Percentiles rank a stretch among this genome's conserved stretches.
Conservation (phyloP, 257 asterid species). For the Orobanche coerulescens region DNA sequence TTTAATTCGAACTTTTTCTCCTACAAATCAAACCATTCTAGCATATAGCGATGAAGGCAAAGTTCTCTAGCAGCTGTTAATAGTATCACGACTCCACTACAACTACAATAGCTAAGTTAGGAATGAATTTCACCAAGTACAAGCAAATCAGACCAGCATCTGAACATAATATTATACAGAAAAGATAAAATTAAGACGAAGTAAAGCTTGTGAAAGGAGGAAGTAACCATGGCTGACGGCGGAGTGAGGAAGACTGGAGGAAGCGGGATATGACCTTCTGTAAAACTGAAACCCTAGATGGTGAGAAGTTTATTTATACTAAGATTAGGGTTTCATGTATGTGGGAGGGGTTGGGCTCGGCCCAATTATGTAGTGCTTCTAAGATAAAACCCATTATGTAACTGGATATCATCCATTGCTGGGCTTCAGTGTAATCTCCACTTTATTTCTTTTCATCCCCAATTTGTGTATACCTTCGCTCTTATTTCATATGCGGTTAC, state of each 20-base stretch:
- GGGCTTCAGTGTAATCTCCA: not conserved
- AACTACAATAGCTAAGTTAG: not conserved
- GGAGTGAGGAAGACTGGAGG: not conserved
- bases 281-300: slow-evolving; percentile 22
- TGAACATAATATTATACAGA: not conserved
- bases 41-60: not conserved
- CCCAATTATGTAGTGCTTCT: not conserved
- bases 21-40: not conserved
- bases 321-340: not conserved
- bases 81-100: not conserved
- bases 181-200: not conserved
- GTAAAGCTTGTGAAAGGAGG: not conserved
- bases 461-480: too few species aligned
- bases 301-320: not conserved
- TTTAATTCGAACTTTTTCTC: too few species aligned
- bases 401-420: not conserved
- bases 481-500: too few species aligned
- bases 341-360: not conserved
- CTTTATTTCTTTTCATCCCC: too few species aligned
- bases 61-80: not conserved
- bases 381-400: not conserved
- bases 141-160: not conserved
- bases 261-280: not conserved
- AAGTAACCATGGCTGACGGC: slow-evolving; percentile 26
- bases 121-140: slow-evolving; percentile 1